Percentiles rank a stretch among this genome's conserved stretches.
Evolutionary conservation across 2,329 filamentous ascomycete genomes (phyloP).

Genomic region (Lizonia empirigonia): DNA sequence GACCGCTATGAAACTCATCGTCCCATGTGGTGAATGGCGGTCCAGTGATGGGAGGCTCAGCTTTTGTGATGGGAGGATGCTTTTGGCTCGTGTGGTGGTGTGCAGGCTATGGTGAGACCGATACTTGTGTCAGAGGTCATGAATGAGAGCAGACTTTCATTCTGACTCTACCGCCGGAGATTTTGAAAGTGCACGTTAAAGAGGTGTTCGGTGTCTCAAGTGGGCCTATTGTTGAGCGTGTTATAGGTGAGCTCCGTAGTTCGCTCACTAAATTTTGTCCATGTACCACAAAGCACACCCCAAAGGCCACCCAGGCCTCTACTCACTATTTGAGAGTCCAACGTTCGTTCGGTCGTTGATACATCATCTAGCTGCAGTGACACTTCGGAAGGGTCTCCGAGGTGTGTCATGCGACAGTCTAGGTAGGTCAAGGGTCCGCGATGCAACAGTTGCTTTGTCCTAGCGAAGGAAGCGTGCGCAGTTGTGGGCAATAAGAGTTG

Average conservation of each 20-base stretch:
- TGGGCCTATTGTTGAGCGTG: neutral
- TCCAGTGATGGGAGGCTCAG: no score
- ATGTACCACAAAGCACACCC: no score
- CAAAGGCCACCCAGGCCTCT: neutral
- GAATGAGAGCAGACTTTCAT: no score
- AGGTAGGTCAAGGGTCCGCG: neutral
- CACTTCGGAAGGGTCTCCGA: neutral
- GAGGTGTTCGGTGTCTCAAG: neutral
- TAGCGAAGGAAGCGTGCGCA: neutral
- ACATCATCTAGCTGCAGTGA: neutral
- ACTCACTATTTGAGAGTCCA: neutral
- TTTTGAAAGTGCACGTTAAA: no score
- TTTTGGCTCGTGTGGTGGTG: no score
- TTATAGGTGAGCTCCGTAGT: neutral
- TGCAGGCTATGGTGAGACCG: no score
- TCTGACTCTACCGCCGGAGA: no score
- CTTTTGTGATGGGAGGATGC: no score
- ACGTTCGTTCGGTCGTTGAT: neutral
- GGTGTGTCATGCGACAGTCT: slow-evolving; percentile 1
- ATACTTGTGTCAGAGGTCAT: no score
- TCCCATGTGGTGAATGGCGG: no score
- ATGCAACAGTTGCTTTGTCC: slow-evolving; percentile 3
- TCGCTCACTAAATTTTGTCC: no score
- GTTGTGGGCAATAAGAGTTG: neutral
- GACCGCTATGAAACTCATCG: no score